Evolutionary conservation across 305 asterid genomes (phyloP).

Genomic region (Striga hermonthica): DNA sequence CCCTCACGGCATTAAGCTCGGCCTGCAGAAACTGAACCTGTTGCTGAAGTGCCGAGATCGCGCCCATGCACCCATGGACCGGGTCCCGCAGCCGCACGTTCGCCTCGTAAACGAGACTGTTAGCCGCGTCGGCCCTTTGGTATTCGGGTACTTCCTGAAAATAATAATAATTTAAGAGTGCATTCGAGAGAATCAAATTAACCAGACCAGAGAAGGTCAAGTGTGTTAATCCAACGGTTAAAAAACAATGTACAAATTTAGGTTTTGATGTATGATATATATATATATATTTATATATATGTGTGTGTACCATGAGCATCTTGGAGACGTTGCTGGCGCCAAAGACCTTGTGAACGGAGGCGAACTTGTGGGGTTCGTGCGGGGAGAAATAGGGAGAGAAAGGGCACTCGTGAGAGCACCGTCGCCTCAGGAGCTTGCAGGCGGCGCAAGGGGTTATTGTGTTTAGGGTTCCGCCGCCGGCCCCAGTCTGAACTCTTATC

Average conservation of each 20-base stretch:
- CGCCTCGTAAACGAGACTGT: conserved; percentile 82
- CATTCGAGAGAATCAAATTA: no score
- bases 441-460: conserved; percentile 86
- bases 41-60: conserved; percentile 67
- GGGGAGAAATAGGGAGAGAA: conserved; percentile 87
- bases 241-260: neutral
- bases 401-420: conserved; percentile 85
- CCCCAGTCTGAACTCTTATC: conserved; percentile 37
- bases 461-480: conserved; percentile 49
- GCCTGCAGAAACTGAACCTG: conserved; percentile 61
- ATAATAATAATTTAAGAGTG: no score
- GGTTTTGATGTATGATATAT: neutral
- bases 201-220: no score
- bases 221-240: neutral
- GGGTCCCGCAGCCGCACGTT: conserved; percentile 80
- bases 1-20: conserved; percentile 48
- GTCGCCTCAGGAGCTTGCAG: conserved; percentile 77
- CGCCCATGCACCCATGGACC: conserved; percentile 88
- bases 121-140: conserved; percentile 77
- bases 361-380: conserved; percentile 74
- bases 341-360: conserved; percentile 81
- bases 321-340: conserved; percentile 91
- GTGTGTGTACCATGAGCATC: conserved; percentile 91
- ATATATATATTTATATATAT: no score
- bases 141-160: conserved; percentile 70